Evolutionary conservation across 2,329 filamentous ascomycete genomes (phyloP).

Genomic region (Aspergillus fijiensis): DNA sequence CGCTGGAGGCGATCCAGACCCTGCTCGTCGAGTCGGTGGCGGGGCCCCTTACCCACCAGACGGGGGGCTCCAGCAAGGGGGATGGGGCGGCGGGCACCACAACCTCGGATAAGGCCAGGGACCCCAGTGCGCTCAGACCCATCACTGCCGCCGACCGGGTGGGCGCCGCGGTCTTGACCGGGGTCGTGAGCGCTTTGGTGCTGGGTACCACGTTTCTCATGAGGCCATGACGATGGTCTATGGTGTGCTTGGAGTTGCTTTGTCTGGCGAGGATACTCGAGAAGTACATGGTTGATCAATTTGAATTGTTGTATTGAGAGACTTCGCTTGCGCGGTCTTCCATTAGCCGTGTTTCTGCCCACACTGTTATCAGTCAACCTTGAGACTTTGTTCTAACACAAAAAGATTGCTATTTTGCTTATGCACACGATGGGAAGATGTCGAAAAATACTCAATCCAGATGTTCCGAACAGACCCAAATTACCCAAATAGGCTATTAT

Average conservation of each 20-base stretch:
- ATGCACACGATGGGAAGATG: too few species aligned
- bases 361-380: too few species aligned
- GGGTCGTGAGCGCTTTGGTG: slow-evolving; percentile 25
- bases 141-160: slow-evolving; percentile 30
- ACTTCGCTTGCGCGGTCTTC: too few species aligned
- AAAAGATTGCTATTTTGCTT: too few species aligned
- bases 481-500: too few species aligned
- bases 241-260: not conserved
- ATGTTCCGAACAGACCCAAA: too few species aligned
- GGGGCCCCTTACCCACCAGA: slow-evolving; percentile 45
- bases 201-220: slow-evolving; percentile 7
- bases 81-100: slow-evolving; percentile 38
- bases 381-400: too few species aligned
- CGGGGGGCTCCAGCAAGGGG: slow-evolving; percentile 57
- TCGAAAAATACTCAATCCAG: too few species aligned
- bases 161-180: slow-evolving; percentile 30
- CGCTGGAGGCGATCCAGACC: slow-evolving; percentile 59
- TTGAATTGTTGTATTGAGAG: too few species aligned
- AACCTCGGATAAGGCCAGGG: slow-evolving; percentile 11
- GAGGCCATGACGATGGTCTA: not conserved
- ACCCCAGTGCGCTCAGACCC: slow-evolving; percentile 21
- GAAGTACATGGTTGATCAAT: too few species aligned
- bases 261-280: not conserved
- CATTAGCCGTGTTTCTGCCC: too few species aligned
- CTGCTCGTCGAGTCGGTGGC: slow-evolving; percentile 46